A percentile compares a stretch with the other conserved stretches of the same genome.
These are phyloP conservation scores for Prinsepia uniflora DNA, from an alignment of 306 rosid genomes.

Conservation along the genomic window DNA sequence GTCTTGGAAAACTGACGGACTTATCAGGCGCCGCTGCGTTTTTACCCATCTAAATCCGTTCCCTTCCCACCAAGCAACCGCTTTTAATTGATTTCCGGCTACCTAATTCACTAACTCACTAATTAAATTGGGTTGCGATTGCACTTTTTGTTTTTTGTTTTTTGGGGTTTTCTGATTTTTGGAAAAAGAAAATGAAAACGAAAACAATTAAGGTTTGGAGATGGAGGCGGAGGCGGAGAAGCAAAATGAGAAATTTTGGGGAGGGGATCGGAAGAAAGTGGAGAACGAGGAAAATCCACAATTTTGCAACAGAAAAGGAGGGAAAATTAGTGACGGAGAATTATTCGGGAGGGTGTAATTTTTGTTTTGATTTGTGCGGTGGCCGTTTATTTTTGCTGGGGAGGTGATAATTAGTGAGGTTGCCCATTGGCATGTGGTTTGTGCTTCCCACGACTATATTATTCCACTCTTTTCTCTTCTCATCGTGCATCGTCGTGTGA, in stretches of 20 bases:
- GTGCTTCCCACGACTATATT: slow-evolving; percentile 33
- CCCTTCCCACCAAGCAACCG: neutral
- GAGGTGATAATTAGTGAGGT: slow-evolving; percentile 17
- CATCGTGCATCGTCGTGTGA: slow-evolving; percentile 10
- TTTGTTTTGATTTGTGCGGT: too few species aligned
- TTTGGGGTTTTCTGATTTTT: too few species aligned
- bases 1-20: slow-evolving; percentile 23
- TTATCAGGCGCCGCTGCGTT: slow-evolving; percentile 22
- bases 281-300: neutral
- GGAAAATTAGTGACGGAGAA: slow-evolving; percentile 21
- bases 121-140: neutral
- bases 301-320: neutral
- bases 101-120: neutral
- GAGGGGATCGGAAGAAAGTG: slow-evolving; percentile 10
- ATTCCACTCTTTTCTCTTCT: slow-evolving; percentile 9
- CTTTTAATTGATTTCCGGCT: neutral
- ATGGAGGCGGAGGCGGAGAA: too few species aligned
- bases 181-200: neutral
- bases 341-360: slow-evolving; percentile 6
- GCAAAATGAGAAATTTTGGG: slow-evolving; percentile 7
- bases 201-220: neutral
- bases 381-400: too few species aligned
- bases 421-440: slow-evolving; percentile 24
- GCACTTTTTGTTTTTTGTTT: neutral
- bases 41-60: slow-evolving; percentile 31